Evolutionary conservation across 2,329 filamentous ascomycete species (phyloP).

Genomic region (Aspergillus arachidicola): DNA sequence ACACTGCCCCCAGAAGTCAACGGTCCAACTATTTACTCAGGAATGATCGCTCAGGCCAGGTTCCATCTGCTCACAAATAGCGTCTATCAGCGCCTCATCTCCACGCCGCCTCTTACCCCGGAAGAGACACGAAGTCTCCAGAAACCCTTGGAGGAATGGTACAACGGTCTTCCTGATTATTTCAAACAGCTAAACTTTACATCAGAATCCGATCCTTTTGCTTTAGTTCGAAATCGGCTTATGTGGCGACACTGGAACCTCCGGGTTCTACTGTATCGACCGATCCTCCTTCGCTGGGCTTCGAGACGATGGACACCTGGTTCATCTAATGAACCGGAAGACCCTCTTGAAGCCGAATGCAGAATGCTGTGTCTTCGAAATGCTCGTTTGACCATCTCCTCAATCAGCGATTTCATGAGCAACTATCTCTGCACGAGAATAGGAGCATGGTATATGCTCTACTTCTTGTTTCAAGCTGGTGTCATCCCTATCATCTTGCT

Average conservation of each 20-base stretch:
- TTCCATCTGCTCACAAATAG: slow-evolving; percentile 49
- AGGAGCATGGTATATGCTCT: slow-evolving; percentile 49
- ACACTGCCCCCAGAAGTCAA: slow-evolving; percentile 40
- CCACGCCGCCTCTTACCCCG: slow-evolving; percentile 43
- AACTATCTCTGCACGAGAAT: slow-evolving; percentile 44
- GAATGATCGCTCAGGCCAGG: slow-evolving; percentile 44
- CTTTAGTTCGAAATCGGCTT: slow-evolving; percentile 43
- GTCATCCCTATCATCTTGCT: slow-evolving; percentile 48
- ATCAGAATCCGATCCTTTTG: slow-evolving; percentile 38
- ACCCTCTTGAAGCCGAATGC: slow-evolving; percentile 42
- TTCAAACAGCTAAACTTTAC: slow-evolving; percentile 38
- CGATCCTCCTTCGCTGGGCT: slow-evolving; percentile 46
- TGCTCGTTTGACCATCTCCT: slow-evolving; percentile 44
- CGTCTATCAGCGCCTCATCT: slow-evolving; percentile 49
- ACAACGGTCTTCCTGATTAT: slow-evolving; percentile 44
- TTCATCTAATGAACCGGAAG: slow-evolving; percentile 31
- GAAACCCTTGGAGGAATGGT: slow-evolving; percentile 48
- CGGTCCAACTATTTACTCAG: slow-evolving; percentile 47
- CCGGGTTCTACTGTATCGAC: slow-evolving; percentile 47
- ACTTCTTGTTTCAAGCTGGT: slow-evolving; percentile 51
- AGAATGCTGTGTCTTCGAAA: slow-evolving; percentile 44
- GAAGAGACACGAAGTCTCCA: slow-evolving; percentile 46
- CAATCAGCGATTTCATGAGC: slow-evolving; percentile 46
- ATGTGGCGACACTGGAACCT: slow-evolving; percentile 49
- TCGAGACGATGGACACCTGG: slow-evolving; percentile 37